Evolutionary conservation across 768 basidiomycete species (phyloP), one percentile per base, ranked within the genome.

Genomic region (Cubamyces sp.): DNA sequence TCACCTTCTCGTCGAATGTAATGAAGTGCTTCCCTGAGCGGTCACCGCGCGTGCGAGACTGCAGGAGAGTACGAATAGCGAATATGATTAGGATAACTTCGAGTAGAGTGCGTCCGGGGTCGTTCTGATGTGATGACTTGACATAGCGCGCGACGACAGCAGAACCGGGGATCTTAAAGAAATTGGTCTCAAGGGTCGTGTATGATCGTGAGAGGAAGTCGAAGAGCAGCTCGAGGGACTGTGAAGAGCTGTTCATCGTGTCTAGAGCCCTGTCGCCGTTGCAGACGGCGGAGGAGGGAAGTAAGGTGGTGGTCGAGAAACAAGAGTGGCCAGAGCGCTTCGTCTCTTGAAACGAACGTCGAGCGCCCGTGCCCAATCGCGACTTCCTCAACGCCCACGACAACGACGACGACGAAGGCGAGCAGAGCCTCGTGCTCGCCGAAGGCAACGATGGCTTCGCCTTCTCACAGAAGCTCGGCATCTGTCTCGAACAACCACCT

Each of bases 81-180:
- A 98, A 97, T 47, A 92, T 79, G 56, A 95, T 73, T 39, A 99
- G 84, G 52, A 96, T 86, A 21, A 98, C 74, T 75, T 99, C 97
- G 53, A 99, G 84, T 9, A 98, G 68, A 0, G 94, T 94, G 56
- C 97, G 82, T 34, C 91, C 92, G 1, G 97, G 97, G 76, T 99
- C 97, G 73, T 99, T 91, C 75, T 92, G 91, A 74, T 99, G 96
- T 0, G 93, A 96, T 28, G 92, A 94, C 77, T 86, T 90, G 78
- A 98, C 91, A 73, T 97, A 97, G 68, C 96, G 91, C 64, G 91
- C 84, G 64, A 94, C 76, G 62, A 95, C 90, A 2, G 88, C 86
- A 9, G 92, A 93, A 45, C 92, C 92, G 8, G 92, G 92, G 16
- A 94, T 74, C 62, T 82, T 85, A 77, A 84, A 86, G 74, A 95